Evolutionary conservation across 768 basidiomycete species (phyloP).

Genomic region (Phylloporus sp.): DNA sequence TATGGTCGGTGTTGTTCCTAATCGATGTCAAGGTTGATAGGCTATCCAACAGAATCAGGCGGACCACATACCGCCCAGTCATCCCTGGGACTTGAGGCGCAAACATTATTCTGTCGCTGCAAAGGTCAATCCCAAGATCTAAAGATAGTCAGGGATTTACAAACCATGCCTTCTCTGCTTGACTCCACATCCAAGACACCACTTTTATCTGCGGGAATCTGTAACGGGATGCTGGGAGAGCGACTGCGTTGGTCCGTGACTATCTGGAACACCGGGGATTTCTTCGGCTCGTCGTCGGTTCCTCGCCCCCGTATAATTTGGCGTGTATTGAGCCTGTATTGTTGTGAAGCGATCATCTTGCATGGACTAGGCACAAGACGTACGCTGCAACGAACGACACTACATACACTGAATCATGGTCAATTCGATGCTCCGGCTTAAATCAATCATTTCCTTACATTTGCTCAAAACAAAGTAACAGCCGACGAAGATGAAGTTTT

Average conservation of each 20-base stretch:
- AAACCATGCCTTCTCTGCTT: conserved; percentile 4
- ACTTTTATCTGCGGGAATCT: background rate
- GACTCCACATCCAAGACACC: background rate
- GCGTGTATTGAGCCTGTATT: conserved; percentile 54
- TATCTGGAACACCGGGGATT: conserved; percentile 26
- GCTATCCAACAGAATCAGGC: background rate
- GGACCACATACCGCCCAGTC: conserved; percentile 5
- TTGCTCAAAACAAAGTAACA: conserved; percentile 65
- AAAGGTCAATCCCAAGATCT: background rate
- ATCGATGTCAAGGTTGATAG: background rate
- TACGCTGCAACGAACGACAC: conserved; percentile 66
- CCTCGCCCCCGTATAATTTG: conserved; percentile 49
- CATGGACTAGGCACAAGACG: conserved; percentile 14
- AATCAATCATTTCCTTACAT: conserved; percentile 38
- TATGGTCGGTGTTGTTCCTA: conserved; percentile 2
- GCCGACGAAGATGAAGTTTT: conserved; percentile 55
- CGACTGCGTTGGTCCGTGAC: conserved; percentile 6
- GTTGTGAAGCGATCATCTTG: conserved; percentile 8
- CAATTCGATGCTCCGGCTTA: background rate
- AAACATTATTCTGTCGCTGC: background rate
- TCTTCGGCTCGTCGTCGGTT: conserved; percentile 39
- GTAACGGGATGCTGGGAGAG: conserved; percentile 4
- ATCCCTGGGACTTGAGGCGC: background rate
- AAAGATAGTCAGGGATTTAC: background rate
- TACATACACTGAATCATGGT: conserved; percentile 44